Evolutionary conservation across 768 basidiomycete genomes (phyloP).

Genomic region (Termitomyces sp.): DNA sequence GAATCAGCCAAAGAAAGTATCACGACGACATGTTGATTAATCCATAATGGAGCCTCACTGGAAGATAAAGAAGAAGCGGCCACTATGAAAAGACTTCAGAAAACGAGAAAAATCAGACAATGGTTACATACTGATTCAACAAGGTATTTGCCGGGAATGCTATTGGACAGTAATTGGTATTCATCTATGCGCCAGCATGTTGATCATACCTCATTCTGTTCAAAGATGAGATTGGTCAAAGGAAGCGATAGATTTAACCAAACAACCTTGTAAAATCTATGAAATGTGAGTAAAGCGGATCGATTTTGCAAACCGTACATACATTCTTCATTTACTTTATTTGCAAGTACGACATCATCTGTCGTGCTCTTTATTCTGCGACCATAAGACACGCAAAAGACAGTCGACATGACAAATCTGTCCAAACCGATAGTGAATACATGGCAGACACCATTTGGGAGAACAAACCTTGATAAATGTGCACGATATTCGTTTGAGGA

Average conservation of each 20-base stretch:
- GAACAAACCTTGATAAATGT: slow-evolving; percentile 8
- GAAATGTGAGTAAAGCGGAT: background rate
- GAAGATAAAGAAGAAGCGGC: slow-evolving; percentile 9
- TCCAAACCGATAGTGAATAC: background rate
- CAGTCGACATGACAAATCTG: slow-evolving; percentile 8
- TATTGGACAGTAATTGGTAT: background rate
- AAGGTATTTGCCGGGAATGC: slow-evolving; percentile 1
- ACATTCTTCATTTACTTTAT: slow-evolving; percentile 2
- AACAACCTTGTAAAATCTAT: background rate
- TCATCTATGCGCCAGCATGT: background rate
- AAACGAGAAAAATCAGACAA: background rate
- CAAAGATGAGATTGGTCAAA: background rate
- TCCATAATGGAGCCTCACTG: background rate
- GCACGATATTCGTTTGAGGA: background rate
- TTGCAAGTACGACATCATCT: slow-evolving; percentile 3
- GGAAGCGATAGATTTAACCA: background rate
- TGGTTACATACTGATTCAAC: slow-evolving; percentile 1
- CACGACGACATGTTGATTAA: background rate
- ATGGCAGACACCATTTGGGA: background rate
- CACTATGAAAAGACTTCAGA: background rate
- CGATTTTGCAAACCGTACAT: background rate
- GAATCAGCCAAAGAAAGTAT: too few species aligned
- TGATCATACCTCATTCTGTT: background rate
- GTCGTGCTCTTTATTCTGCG: slow-evolving; percentile 2
- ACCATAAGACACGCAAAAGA: slow-evolving; percentile 10